A percentile compares a stretch with the other conserved stretches of the same genome.
Conservation (phyloP, 73 alveolate genomes). For the Halteria grandinella region DNA sequence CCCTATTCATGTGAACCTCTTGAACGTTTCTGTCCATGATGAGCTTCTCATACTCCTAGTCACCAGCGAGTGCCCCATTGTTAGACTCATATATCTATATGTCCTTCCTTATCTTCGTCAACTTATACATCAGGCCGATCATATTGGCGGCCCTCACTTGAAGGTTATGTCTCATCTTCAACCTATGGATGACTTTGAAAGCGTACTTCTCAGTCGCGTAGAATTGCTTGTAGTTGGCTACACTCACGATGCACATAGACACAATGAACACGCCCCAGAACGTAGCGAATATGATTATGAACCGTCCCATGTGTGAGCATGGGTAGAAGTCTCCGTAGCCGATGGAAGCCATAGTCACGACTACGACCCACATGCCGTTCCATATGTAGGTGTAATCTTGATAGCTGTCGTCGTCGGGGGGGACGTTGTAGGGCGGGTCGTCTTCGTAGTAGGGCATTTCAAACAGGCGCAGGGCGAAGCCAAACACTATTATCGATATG, state of each 20-base stretch:
- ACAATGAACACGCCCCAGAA: constrained; percentile 95
- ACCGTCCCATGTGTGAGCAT: constrained; percentile 93
- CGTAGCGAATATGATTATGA: constrained; percentile 87
- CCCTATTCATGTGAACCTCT: neutral
- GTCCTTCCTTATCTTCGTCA: neutral
- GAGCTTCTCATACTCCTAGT: neutral
- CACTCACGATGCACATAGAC: constrained; percentile 88
- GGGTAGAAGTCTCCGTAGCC: constrained; percentile 99
- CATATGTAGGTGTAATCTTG: constrained; percentile 33
- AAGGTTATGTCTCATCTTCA: neutral
- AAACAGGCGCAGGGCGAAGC: constrained; percentile 46
- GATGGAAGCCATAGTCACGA: constrained; percentile 66
- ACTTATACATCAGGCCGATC: constrained; percentile 1
- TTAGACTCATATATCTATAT: too few species aligned
- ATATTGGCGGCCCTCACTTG: constrained; percentile 8
- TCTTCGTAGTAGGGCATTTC: constrained; percentile 64
- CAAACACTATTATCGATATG: constrained; percentile 24
- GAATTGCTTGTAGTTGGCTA: constrained; percentile 62
- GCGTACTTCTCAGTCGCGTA: constrained; percentile 27
- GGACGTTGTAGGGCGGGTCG: constrained; percentile 5
- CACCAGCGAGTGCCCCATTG: constrained; percentile 22
- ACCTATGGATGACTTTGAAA: constrained; percentile 20
- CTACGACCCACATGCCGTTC: constrained; percentile 64
- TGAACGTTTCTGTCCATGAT: neutral
- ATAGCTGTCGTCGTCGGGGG: constrained; percentile 16